Conservation (phyloP, 2,329 filamentous ascomycete genomes). For the Cordyceps militaris region DNA sequence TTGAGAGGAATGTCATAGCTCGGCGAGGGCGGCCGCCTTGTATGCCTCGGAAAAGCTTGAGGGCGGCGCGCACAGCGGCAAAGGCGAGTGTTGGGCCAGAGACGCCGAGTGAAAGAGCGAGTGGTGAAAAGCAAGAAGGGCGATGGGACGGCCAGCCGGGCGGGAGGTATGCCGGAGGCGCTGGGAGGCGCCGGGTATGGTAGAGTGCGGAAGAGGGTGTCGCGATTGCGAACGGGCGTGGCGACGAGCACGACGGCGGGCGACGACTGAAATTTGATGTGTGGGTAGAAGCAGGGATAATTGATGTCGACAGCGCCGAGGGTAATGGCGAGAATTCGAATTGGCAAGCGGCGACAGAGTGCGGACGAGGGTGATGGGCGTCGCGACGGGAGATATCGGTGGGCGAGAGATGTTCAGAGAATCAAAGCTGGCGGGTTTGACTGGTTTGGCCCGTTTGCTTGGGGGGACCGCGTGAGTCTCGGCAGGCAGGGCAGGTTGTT, state of each 20-base stretch:
- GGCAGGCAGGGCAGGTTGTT: neutral
- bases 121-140: neutral
- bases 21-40: neutral
- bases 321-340: neutral
- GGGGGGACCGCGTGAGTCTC: neutral
- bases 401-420: neutral
- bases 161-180: neutral
- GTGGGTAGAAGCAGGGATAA: neutral
- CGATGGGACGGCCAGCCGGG: neutral
- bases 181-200: neutral
- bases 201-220: neutral
- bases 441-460: neutral
- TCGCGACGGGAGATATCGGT: neutral
- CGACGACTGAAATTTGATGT: neutral
- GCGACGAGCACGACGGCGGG: neutral
- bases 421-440: neutral
- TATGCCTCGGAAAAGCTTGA: neutral
- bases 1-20: constrained; percentile 8
- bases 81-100: neutral
- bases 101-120: neutral
- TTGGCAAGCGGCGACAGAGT: neutral
- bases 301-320: neutral
- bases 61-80: neutral
- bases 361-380: neutral
- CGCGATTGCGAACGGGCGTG: neutral